A percentile compares a stretch with the other conserved stretches of the same genome.
Conservation (phyloP, 345 rosid species). For the Firmiana major region DNA sequence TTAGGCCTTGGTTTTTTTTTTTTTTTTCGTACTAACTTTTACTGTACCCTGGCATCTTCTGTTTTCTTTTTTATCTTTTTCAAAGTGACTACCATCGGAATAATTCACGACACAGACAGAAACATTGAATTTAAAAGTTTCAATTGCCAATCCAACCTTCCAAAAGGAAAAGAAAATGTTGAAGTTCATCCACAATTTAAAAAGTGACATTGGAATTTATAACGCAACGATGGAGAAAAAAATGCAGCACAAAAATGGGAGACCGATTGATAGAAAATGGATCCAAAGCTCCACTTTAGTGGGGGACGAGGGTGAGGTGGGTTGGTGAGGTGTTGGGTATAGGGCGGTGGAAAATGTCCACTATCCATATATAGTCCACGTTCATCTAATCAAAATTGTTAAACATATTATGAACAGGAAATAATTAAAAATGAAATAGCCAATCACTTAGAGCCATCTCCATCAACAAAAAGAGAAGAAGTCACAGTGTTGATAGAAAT, state of each 20-base stretch:
- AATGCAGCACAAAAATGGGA: background rate
- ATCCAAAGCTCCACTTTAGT: background rate
- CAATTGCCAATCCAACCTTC: background rate
- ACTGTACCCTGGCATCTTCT: too few species aligned
- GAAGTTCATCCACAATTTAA: background rate
- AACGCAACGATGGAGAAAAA: background rate
- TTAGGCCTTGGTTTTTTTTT: too few species aligned
- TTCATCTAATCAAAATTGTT: background rate
- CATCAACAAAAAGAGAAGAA: background rate
- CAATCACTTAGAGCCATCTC: background rate
- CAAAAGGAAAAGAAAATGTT: background rate
- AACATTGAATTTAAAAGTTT: background rate
- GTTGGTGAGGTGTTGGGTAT: background rate
- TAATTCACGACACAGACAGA: background rate
- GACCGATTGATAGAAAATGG: background rate
- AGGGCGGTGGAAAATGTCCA: constrained; percentile 4
- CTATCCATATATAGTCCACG: background rate
- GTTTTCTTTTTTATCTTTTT: too few species aligned
- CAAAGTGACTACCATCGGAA: too few species aligned
- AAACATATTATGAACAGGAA: background rate
- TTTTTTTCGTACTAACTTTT: too few species aligned
- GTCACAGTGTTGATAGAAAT: background rate
- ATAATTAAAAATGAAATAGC: background rate
- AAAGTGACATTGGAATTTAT: background rate
- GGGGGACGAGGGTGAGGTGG: too few species aligned